Evolutionary conservation across 1,139 yeast species (phyloP), one percentile per base, ranked within the genome.

Genomic region (Zygoascus hellenicus): DNA sequence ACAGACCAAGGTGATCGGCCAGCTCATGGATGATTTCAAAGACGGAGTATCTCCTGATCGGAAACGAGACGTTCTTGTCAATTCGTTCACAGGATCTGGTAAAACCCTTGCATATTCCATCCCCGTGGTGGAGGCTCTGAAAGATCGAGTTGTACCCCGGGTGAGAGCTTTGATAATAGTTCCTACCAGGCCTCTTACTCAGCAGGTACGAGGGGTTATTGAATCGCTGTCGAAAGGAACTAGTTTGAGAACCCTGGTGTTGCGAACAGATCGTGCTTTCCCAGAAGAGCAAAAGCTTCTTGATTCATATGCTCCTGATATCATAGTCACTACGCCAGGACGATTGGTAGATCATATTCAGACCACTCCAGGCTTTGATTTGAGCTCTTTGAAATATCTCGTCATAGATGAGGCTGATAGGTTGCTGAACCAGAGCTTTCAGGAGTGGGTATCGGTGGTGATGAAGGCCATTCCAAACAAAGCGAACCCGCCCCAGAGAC

Each of bases 41-140:
- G 56, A 63, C 34, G 67, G 62, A 46, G 59, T 81, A n/a, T 72
- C 76, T 41, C 94, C 95, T 1, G 73, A 68, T 39, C 60, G 67
- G 11, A 62, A 63, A 45, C 58, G 58, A 5, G 96, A 92, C 63
- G 67, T 89, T 14, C 70, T 92, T 43, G 96, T 92, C 4, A 90
- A 92, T 64, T 96, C 98, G 1, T 80, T 95, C 4, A 92, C 99
- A 0, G 99, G 99, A 45, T 85, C 96, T 0, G 99, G 99, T 59
- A 92, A 92, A 63, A 92, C 99, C 0, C 69, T 94, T 46, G 95
- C 97, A 7, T 92, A 92, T 62, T 75, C 81, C 51, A 74, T 92
- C 2, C 98, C 98, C 1, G 76, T 92, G 9, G 73, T 94, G 2
- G 89, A 89, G 53, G 70, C 78, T 3, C 70, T 92, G 46, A 69